Evolutionary conservation across 768 basidiomycete genomes (phyloP).

Genomic region (Kwoniella sp.): DNA sequence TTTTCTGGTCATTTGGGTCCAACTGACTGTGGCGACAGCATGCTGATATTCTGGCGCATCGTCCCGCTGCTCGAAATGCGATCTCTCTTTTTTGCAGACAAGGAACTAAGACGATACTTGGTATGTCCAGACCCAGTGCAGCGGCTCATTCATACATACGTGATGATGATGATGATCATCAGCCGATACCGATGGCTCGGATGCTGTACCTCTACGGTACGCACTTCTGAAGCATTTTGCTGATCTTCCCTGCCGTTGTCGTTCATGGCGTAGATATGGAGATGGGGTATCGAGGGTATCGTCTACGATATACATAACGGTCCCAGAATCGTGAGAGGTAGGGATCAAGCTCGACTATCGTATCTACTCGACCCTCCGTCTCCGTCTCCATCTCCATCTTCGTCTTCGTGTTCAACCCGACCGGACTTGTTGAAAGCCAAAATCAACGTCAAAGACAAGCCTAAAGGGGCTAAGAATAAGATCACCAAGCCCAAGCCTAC

Average conservation of each 20-base stretch:
- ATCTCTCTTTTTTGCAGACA: conserved; percentile 59
- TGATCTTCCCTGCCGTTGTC: too few relatives aligned
- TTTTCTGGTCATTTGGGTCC: conserved; percentile 2
- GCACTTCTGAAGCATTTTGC: too few relatives aligned
- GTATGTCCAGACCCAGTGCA: conserved; percentile 57
- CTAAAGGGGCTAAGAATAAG: too few relatives aligned
- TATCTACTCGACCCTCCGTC: neutral
- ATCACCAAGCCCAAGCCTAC: too few relatives aligned
- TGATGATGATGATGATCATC: too few relatives aligned
- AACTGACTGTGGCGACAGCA: neutral
- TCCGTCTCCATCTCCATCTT: too few relatives aligned
- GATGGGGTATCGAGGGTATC: conserved; percentile 66
- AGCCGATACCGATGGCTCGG: too few relatives aligned
- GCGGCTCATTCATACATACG: neutral
- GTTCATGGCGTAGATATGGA: conserved; percentile 79
- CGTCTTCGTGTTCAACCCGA: neutral
- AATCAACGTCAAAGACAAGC: too few relatives aligned
- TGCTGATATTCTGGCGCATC: neutral
- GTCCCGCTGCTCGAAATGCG: neutral
- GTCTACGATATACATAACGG: conserved; percentile 40
- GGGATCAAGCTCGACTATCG: conserved; percentile 26
- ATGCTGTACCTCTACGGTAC: too few relatives aligned
- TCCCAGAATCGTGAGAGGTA: conserved; percentile 28
- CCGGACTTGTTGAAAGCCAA: too few relatives aligned
- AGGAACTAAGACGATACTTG: conserved; percentile 69